These are phyloP conservation scores for Aphanocladium album DNA, from an alignment of 2,329 filamentous ascomycete species.

Conservation along the genomic window DNA sequence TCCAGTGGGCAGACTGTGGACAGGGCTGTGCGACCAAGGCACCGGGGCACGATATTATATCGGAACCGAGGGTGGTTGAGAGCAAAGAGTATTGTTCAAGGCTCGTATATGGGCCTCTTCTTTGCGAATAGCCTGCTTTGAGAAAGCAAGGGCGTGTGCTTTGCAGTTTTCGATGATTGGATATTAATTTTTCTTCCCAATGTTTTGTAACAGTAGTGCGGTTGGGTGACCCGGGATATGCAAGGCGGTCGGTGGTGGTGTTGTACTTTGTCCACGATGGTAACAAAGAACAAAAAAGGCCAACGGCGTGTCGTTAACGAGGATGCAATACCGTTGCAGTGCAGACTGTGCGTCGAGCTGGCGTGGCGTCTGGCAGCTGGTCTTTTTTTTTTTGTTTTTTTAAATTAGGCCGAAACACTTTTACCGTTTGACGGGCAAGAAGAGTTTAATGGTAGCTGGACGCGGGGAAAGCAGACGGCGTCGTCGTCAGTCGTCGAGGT, in stretches of 20 bases:
- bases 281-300: not conserved
- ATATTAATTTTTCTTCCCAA: not conserved
- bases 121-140: not conserved
- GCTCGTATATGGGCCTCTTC: not conserved
- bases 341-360: not conserved
- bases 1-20: slow-evolving; percentile 1
- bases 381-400: no score
- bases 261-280: not conserved
- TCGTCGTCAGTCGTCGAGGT: not conserved
- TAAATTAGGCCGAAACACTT: not conserved
- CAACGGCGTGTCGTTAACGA: not conserved
- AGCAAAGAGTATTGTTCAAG: not conserved
- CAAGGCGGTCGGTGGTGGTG: not conserved
- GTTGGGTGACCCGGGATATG: not conserved
- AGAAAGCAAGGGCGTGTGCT: not conserved
- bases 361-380: not conserved
- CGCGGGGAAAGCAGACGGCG: no score
- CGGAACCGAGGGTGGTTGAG: slow-evolving; percentile 5
- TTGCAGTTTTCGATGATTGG: not conserved
- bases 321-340: not conserved
- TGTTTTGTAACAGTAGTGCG: no score
- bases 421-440: not conserved
- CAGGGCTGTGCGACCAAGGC: slow-evolving; percentile 8
- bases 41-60: slow-evolving; percentile 16
- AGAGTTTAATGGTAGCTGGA: no score